Base-by-base conservation (phyloP, 2,329 filamentous ascomycete genomes). In the Aspergillus amoenus region DNA sequence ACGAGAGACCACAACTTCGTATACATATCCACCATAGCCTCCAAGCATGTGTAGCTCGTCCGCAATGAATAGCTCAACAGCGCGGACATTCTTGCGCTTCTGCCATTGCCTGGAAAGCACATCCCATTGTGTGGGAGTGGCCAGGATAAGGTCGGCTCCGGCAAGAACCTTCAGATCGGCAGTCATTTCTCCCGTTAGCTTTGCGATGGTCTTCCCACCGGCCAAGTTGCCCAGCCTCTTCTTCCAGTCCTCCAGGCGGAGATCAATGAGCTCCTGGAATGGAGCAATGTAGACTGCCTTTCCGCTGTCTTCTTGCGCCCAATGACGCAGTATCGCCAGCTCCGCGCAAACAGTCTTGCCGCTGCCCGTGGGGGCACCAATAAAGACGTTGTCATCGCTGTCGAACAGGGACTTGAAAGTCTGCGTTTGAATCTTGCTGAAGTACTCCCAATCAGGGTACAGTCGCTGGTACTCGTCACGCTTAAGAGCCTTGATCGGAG, bases 361-460 rank as follows among this genome's bases (percentile, higher is more conserved):
- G 70, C 91, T 96, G 43, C 94, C 93, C 8, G 93, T 93, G 1
- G 94, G 89, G n/a, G 93, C 89, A 45, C 91, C 93, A 61, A 99
- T 79, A 61, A 99, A 91, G 21, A 97, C 92, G 68, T 95, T 97
- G 66, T 97, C 91, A 70, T 97, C 90, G 0, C 90, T 89, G 47
- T 89, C 88, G 72, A 91, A 97, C 0, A 99, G 79, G 1, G 93
- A 92, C 70, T 96, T 96, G 81, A 97, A 99, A 0, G 91, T 91
- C 72, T 99, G 94, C 0, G 94, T 97, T 75, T 99, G 95, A 12
- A 99, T 90, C 73, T 94, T 94, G 79, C 99, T 99, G 81, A 99
- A 99, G 61, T 90, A 86, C 55, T 86, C 83, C 87, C 91, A 95
- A 30, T 88, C 81, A 3, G 90, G 87, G 70, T 97, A 99, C 18